phyloP scores from a whole-genome alignment of 495 filamentous ascomycete genomes.

The Trichoderma reesei region DNA sequence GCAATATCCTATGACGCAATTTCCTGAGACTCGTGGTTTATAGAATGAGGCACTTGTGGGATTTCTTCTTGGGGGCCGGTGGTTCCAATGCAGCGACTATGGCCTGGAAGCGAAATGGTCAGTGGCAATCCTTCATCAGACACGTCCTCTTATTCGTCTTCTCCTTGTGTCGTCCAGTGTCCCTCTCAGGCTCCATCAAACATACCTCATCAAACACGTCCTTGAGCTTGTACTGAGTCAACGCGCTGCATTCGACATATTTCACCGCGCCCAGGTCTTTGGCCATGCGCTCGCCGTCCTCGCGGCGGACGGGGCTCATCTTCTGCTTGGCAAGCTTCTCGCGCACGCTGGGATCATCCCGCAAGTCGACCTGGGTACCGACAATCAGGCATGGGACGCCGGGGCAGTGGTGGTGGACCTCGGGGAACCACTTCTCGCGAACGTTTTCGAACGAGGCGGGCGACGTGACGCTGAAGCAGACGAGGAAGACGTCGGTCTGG shows the following conservation, averaged over 20 bases:
- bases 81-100: slow-evolving; percentile 86
- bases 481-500: slow-evolving; percentile 96
- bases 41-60: slow-evolving; percentile 41
- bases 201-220: slow-evolving; percentile 98
- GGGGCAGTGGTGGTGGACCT: slow-evolving; percentile 97
- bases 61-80: slow-evolving; percentile 60
- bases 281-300: slow-evolving; percentile 92
- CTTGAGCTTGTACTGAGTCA: slow-evolving; percentile 98
- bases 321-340: slow-evolving; percentile 93
- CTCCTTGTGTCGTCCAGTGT: too few species aligned
- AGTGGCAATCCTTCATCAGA: not conserved
- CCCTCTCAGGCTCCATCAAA: not conserved
- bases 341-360: slow-evolving; percentile 77
- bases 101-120: slow-evolving; percentile 44
- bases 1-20: not conserved
- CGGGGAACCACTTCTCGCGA: slow-evolving; percentile 96
- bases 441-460: slow-evolving; percentile 99
- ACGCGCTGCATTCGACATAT: slow-evolving; percentile 95
- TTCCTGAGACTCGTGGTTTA: slow-evolving; percentile 20
- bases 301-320: slow-evolving; percentile 82
- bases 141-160: not conserved
- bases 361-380: slow-evolving; percentile 92
- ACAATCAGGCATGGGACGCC: slow-evolving; percentile 97
- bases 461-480: slow-evolving; percentile 97
- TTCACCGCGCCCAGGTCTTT: slow-evolving; percentile 94